Conservation (phyloP, 805 yeast genomes). For the Yamadazyma laniorum region DNA sequence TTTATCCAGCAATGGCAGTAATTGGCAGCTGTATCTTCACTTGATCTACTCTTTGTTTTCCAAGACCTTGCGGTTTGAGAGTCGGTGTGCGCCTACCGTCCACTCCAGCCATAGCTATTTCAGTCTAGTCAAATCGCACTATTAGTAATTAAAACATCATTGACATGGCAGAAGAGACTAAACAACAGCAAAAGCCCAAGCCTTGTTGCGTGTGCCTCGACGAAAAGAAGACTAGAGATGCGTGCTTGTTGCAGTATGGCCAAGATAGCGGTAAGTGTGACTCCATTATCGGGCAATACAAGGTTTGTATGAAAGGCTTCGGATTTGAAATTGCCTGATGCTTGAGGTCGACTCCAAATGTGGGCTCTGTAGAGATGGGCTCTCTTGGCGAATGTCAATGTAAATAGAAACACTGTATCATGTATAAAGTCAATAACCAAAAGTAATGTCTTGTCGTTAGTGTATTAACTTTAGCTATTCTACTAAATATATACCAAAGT, state of each 20-base stretch:
- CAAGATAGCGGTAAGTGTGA: slow-evolving; percentile 82
- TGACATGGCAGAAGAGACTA: slow-evolving; percentile 13
- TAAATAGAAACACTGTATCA: no score
- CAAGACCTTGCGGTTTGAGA: background rate
- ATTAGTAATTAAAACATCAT: background rate
- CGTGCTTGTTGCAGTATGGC: slow-evolving; percentile 80
- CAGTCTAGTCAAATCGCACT: background rate
- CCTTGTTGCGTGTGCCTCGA: slow-evolving; percentile 96
- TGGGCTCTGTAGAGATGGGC: background rate
- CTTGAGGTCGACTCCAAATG: no score
- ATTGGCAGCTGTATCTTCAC: no score
- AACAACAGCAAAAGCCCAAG: slow-evolving; percentile 59
- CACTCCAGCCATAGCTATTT: background rate
- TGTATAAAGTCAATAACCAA: no score
- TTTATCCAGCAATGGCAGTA: background rate
- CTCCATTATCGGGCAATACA: slow-evolving; percentile 67
- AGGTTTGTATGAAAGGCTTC: slow-evolving; percentile 85
- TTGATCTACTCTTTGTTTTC: background rate
- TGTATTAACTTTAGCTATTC: background rate
- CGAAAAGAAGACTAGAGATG: slow-evolving; percentile 79
- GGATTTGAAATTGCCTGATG: slow-evolving; percentile 59
- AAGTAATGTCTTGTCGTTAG: no score
- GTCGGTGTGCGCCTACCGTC: background rate
- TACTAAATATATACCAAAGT: background rate
- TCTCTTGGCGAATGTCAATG: no score